Base-by-base conservation (phyloP, 768 basidiomycete genomes). In the Grammothele lineata region DNA sequence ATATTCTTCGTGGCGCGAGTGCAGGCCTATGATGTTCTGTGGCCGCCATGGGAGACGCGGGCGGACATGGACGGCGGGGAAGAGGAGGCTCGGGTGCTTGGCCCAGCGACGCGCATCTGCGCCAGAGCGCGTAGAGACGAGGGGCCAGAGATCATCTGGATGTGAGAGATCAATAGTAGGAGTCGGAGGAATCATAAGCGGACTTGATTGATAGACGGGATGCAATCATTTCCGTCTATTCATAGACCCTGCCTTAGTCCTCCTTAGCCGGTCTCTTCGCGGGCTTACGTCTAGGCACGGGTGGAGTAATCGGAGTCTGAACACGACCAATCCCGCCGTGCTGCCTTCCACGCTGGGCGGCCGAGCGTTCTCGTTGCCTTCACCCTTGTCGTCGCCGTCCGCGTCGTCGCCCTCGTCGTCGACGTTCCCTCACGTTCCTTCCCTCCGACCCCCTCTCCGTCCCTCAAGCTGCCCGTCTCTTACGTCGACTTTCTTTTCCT, bases 391-490 rank as follows among this genome's bases (percentile, higher is more conserved):
- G 34, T 50, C 59, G 45, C 40, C 55, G 50, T 52, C 58, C 50
- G 51, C 59, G 50, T 47, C 44, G 43, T 40, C 44, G 54, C 43
- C 26, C 43, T 33, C 35, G 38, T 45, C 34, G 35, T 48, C 49
- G 39, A 50, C 47, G 47, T 40, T 51, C 40, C 50, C 55, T 54
- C 54, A 59, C 57, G 26, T 27, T 53, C 47, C 30, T 53, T 53
- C 52, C 43, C 37, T 15, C 37, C 38, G 38, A n/a, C n/a, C n/a
- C 22, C 23, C 41, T 33, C 43, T 27, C 40, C 37, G 27, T 40
- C 39, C 21, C 34, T 43, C 40, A 39, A 32, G 44, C 44, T 48
- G 52, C 43, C 42, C 45, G 34, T 45, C 52, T 32, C 49, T 54
- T 56, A 56, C 57, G 47, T 43, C 18, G 35, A 8, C 35, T 9